Percentiles rank a stretch among this genome's conserved stretches.
Evolutionary conservation across 2,329 filamentous ascomycete genomes (phyloP).

Genomic region (Stagonosporopsis chrysanthemi): DNA sequence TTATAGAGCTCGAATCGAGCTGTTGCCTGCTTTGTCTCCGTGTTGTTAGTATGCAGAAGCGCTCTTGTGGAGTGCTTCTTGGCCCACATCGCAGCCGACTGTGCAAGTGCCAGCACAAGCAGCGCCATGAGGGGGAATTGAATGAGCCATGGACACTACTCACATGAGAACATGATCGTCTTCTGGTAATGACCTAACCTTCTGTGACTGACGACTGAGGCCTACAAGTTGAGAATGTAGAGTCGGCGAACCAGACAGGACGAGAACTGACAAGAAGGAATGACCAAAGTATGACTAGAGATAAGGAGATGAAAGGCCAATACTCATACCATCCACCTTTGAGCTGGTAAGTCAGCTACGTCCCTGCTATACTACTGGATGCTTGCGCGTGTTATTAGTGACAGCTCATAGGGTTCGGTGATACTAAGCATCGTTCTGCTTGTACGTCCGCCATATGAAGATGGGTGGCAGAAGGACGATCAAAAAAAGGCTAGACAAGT

Average conservation of each 20-base stretch:
- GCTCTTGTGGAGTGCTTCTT: background rate
- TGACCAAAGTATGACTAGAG: background rate
- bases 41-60: background rate
- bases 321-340: background rate
- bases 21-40: conserved; percentile 1
- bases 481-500: background rate
- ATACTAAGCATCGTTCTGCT: background rate
- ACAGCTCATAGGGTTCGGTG: background rate
- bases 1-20: background rate
- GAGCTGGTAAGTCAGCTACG: background rate
- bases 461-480: background rate
- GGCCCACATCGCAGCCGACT: background rate
- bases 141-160: no score
- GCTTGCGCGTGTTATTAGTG: background rate
- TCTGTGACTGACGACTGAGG: background rate
- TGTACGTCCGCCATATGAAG: background rate
- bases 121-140: background rate
- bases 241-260: background rate
- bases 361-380: background rate
- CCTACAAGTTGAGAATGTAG: background rate
- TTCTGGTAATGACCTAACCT: background rate
- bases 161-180: background rate
- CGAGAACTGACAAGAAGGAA: background rate
- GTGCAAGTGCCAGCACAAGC: background rate
- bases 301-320: background rate